Base-by-base conservation (phyloP, 768 basidiomycete species). In the Boletales sp. region DNA sequence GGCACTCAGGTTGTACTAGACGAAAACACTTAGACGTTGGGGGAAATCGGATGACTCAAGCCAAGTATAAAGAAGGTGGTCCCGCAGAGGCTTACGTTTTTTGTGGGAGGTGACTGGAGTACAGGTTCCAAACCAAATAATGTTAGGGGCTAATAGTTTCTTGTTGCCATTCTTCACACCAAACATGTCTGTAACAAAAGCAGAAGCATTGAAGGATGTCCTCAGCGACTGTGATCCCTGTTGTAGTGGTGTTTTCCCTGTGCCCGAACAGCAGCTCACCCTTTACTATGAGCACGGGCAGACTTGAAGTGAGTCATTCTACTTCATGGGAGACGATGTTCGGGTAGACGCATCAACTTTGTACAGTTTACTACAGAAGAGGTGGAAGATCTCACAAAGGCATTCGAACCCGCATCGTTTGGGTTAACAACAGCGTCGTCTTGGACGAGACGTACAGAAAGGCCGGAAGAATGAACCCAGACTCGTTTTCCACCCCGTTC, bases 331-430 rank as follows among this genome's bases (percentile, higher is more conserved):
- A n/a, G 12, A 19, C 34, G 15, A 37, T 15, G 24, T 12, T 9
- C 4, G 9, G 19, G 27, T 21, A 52, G 47, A 21, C 45, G 45
- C 24, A 14, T 44, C 5, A 21, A 43, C 14, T 47, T 52, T 9
- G 40, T 35, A n/a, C 40, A 43, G 24, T 30, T 41, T 2, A 31
- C 19, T 11, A 29, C 29, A 4, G 37, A 52, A 9, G 36, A 43
- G 14, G 41, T 50, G 6, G 52, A 63, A 17, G 37, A 52, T 7
- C 69, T 78, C 8, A 50, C 64, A 0, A 43, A 55, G 0, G 69
- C 70, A 2, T 77, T 76, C 52, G 52, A 72, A 6, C 72, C 68
- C 0, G 75, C 74, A 3, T 67, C 71, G 0, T 78, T 77, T 44
- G 75, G 76, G 4, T 13, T 24, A 45, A 45, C 36, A 37, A 45